Base-by-base conservation (phyloP, 768 basidiomycete genomes). In the Tylopilus rubrobrunneus region DNA sequence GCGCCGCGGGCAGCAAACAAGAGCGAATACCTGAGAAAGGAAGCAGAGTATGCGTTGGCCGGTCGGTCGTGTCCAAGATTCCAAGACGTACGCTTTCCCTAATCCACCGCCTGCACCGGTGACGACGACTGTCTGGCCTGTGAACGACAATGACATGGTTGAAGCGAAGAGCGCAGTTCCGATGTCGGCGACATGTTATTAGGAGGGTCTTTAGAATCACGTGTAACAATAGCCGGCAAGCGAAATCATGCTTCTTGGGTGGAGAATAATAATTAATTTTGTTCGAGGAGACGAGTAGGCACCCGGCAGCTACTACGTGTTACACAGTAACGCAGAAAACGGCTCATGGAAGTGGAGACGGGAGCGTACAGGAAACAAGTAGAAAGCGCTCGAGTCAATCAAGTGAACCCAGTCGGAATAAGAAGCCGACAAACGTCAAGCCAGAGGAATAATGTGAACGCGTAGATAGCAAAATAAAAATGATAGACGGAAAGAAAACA, bases 31-130 rank as follows among this genome's bases (percentile, higher is more conserved):
- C 95, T 93, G 66, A 1, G 42, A 49, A 53, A 34, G 40, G 47
- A 53, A 31, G 31, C 31, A 37, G 11, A 28, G 36, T 42, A 44
- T 23, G 29, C n/a, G n/a, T 39, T 19, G n/a, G 7, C 5, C 37
- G 37, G 17, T 19, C 34, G 14, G 1, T 1, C n/a, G 8, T 17
- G 23, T 36, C 31, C 17, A 17, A 39, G 7, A 40, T 34, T 7
- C 10, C 23, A 23, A 8, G 19, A 80, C 89, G 63, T 66, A 98
- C 90, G 89, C 82, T 74, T 84, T 87, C 42, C 97, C 97, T 14
- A 99, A 78, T 15, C 97, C 97, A 56, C 93, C 92, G 14, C 97
- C 97, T 41, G 94, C 95, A 44, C 97, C 97, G 41, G 97, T 99
- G 58, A 98, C 76, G 58, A 99, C 82, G 53, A 94, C 90, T n/a